A percentile compares a stretch with the other conserved stretches of the same genome.
Conservation (phyloP, 495 filamentous ascomycete species). For the Hapsidospora chrysogenum region DNA sequence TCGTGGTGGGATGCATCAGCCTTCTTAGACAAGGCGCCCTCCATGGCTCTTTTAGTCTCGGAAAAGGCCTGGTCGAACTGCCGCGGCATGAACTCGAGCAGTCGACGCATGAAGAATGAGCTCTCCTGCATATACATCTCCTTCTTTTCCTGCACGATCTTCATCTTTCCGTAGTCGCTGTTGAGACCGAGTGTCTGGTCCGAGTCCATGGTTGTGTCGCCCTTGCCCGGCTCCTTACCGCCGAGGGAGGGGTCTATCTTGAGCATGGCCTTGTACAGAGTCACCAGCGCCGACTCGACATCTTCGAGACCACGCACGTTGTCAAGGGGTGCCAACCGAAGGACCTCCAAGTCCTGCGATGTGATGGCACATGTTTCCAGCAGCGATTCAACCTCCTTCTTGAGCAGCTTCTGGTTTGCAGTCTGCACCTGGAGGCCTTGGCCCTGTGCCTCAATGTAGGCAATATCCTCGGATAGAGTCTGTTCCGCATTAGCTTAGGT, state of each 20-base stretch:
- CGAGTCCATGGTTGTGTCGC: constrained; percentile 27
- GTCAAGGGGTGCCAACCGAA: constrained; percentile 60
- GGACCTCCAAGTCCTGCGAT: constrained; percentile 48
- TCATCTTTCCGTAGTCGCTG: constrained; percentile 79
- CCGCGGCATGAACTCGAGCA: constrained; percentile 64
- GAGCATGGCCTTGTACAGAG: constrained; percentile 81
- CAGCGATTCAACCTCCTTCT: constrained; percentile 67
- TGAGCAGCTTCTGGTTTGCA: constrained; percentile 88
- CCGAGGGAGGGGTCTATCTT: constrained; percentile 76
- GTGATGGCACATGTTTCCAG: constrained; percentile 81
- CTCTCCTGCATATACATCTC: constrained; percentile 67
- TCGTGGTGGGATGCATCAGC: constrained; percentile 36
- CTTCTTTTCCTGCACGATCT: constrained; percentile 82
- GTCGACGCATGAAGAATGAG: constrained; percentile 50
- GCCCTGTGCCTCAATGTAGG: constrained; percentile 91
- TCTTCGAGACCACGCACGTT: constrained; percentile 50
- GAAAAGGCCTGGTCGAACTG: constrained; percentile 62
- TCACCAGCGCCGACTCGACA: constrained; percentile 61
- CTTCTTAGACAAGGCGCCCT: constrained; percentile 34
- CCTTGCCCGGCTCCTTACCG: constrained; percentile 31
- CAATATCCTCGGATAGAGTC: constrained; percentile 89
- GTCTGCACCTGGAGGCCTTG: constrained; percentile 94
- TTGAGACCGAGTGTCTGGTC: constrained; percentile 41
- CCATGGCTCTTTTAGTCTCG: constrained; percentile 40
- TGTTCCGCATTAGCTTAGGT: constrained; percentile 30